phyloP scores from a whole-genome alignment of 257 asterid genomes.

The Verbascum thapsus region DNA sequence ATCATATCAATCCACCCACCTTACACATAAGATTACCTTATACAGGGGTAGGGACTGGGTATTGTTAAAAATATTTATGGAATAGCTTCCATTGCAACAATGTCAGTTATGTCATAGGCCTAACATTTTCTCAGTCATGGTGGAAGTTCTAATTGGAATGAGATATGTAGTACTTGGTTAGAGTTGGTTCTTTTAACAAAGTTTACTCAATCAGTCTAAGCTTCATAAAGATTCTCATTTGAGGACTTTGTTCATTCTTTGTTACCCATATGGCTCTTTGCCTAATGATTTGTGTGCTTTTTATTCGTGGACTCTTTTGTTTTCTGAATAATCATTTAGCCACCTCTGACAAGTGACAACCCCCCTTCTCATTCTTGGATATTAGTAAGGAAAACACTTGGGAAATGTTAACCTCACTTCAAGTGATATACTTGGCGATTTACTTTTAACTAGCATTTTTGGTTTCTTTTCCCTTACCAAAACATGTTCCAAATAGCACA shows the following conservation, averaged over 20 bases:
- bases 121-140: not conserved
- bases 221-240: not conserved
- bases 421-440: too few species aligned
- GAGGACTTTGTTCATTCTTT: not conserved
- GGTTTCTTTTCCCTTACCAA: too few species aligned
- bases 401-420: too few species aligned
- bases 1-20: too few species aligned
- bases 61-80: not conserved
- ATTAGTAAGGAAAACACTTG: too few species aligned
- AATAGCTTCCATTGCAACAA: not conserved
- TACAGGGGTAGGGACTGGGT: not conserved
- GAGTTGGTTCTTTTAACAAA: not conserved
- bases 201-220: not conserved
- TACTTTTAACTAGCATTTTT: too few species aligned
- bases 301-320: not conserved
- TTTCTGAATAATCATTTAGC: not conserved
- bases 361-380: too few species aligned
- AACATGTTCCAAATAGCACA: too few species aligned
- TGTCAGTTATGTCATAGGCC: not conserved
- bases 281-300: not conserved
- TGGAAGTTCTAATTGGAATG: not conserved
- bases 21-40: too few species aligned
- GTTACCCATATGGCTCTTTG: not conserved
- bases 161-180: not conserved
- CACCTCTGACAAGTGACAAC: too few species aligned